Evolutionary conservation across 1,139 yeast species (phyloP).

Genomic region (Yamadazyma epiphylla): DNA sequence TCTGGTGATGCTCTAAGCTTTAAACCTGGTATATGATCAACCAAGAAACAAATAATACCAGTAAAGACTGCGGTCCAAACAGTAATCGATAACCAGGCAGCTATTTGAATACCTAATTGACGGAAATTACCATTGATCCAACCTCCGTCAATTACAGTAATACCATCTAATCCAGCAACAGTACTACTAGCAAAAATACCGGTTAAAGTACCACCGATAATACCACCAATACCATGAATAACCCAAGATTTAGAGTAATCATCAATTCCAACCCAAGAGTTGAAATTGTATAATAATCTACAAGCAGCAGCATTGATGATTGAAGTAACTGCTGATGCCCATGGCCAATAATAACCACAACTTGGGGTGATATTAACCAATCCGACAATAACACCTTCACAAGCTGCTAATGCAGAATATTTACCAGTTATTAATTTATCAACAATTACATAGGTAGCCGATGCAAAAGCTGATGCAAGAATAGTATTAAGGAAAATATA

Average conservation of each 20-base stretch:
- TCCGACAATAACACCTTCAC: constrained; percentile 93
- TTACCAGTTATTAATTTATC: constrained; percentile 51
- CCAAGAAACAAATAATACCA: constrained; percentile 57
- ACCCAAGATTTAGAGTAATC: constrained; percentile 96
- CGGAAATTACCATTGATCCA: constrained; percentile 89
- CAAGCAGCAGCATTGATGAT: constrained; percentile 70
- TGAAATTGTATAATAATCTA: constrained; percentile 79
- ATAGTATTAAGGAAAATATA: constrained; percentile 90
- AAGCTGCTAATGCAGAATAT: constrained; percentile 92
- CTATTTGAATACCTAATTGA: constrained; percentile 91
- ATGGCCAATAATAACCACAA: constrained; percentile 92
- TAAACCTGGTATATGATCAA: constrained; percentile 82
- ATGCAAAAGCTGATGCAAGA: constrained; percentile 91
- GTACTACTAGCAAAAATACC: constrained; percentile 94
- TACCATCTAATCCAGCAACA: constrained; percentile 72
- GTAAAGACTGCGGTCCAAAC: constrained; percentile 82
- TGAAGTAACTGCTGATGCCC: constrained; percentile 84
- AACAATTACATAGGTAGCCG: constrained; percentile 79
- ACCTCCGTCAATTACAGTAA: constrained; percentile 68
- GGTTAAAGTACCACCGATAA: constrained; percentile 77
- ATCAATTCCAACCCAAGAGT: constrained; percentile 69
- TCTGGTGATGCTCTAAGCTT: constrained; percentile 71
- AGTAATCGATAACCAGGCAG: constrained; percentile 71
- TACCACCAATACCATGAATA: constrained; percentile 92
- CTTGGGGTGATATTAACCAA: constrained; percentile 96